phyloP scores from a whole-genome alignment of 208 protist species.

The Crithidia fasciculata region DNA sequence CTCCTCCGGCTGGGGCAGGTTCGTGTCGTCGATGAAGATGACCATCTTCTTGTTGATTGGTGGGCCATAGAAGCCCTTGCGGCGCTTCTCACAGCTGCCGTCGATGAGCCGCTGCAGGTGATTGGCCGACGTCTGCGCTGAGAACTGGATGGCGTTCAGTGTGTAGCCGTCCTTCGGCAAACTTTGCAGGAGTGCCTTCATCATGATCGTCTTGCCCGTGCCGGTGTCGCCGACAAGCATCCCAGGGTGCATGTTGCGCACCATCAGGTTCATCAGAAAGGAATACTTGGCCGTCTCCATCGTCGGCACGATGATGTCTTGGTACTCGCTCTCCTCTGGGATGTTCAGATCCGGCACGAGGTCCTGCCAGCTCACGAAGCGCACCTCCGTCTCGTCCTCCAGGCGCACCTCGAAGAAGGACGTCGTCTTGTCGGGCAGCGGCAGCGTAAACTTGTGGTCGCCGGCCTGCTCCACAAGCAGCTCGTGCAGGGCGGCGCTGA shows the following conservation, averaged over 20 bases:
- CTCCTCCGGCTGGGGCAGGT: slow-evolving; percentile 95
- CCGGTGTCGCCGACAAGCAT: slow-evolving; percentile 95
- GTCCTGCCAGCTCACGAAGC: slow-evolving; percentile 84
- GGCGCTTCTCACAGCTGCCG: slow-evolving; percentile 93
- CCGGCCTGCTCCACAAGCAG: slow-evolving; percentile 38
- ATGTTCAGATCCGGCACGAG: slow-evolving; percentile 86
- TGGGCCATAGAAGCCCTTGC: slow-evolving; percentile 96
- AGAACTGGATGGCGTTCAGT: slow-evolving; percentile 95
- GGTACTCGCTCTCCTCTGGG: slow-evolving; percentile 85
- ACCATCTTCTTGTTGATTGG: slow-evolving; percentile 94
- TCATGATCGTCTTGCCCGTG: slow-evolving; percentile 96
- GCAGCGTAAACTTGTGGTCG: slow-evolving; percentile 60
- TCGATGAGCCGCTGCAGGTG: slow-evolving; percentile 96
- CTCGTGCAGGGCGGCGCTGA: slow-evolving; percentile 86
- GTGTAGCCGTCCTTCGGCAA: slow-evolving; percentile 84
- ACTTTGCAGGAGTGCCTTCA: slow-evolving; percentile 87
- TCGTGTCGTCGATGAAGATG: slow-evolving; percentile 97
- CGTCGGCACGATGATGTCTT: slow-evolving; percentile 96
- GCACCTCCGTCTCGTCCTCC: slow-evolving; percentile 71
- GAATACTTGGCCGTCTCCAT: slow-evolving; percentile 93
- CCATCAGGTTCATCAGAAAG: slow-evolving; percentile 89
- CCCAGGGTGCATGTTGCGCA: slow-evolving; percentile 77
- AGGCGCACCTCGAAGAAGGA: slow-evolving; percentile 89
- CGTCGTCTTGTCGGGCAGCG: slow-evolving; percentile 69
- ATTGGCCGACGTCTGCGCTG: slow-evolving; percentile 93